Conservation (phyloP, 768 basidiomycete species). For the Psilocybe azurescens region DNA sequence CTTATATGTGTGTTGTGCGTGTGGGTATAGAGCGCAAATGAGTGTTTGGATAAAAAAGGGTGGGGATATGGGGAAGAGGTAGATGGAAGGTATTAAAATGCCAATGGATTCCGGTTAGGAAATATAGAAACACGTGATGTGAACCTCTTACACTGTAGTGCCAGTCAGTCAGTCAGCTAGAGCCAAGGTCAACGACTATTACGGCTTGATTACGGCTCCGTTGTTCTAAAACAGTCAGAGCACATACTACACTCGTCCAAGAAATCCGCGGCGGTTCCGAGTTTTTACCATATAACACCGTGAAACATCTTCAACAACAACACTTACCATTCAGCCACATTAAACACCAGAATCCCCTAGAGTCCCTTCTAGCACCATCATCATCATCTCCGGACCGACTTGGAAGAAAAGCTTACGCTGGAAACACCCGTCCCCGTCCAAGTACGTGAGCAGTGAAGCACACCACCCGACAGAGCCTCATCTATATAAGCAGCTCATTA, state of each 20-base stretch:
- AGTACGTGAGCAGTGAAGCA: slow-evolving; percentile 9
- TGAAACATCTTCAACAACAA: too few relatives aligned
- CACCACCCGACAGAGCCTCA: background rate
- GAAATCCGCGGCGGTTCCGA: too few relatives aligned
- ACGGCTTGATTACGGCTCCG: too few relatives aligned
- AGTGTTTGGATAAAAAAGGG: background rate
- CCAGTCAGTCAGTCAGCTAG: too few relatives aligned
- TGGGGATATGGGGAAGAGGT: background rate
- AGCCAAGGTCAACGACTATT: too few relatives aligned
- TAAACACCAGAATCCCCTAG: background rate
- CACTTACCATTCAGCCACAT: too few relatives aligned
- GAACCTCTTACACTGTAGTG: background rate
- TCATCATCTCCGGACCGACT: slow-evolving; percentile 12
- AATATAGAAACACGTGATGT: slow-evolving; percentile 2
- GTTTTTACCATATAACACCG: too few relatives aligned
- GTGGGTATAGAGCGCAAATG: background rate
- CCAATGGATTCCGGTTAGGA: background rate
- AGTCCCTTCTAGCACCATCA: slow-evolving; percentile 7
- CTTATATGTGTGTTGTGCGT: background rate
- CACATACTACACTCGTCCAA: too few relatives aligned
- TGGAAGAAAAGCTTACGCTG: slow-evolving; percentile 13
- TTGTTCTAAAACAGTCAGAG: too few relatives aligned
- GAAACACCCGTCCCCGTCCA: slow-evolving; percentile 15
- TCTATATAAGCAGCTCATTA: slow-evolving; percentile 10
- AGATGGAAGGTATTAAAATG: too few relatives aligned